Evolutionary conservation across 257 asterid species (phyloP).

Genomic region (Plantago ovata): DNA sequence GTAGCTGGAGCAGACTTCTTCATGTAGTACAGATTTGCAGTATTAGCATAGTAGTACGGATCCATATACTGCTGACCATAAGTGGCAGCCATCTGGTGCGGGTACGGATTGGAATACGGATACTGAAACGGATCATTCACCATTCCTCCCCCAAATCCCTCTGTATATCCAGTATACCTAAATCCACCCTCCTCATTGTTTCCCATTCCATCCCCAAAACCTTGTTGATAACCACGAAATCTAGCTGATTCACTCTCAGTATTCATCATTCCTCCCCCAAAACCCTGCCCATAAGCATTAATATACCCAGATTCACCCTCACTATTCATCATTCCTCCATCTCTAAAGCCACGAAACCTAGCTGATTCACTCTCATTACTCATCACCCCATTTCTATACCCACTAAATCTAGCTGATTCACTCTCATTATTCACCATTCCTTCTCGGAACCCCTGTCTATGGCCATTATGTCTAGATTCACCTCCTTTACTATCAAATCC

Average conservation of each 20-base stretch:
- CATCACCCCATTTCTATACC: slow-evolving; percentile 6
- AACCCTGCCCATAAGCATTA: slow-evolving; percentile 16
- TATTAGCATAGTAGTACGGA: slow-evolving; percentile 36
- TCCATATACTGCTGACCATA: slow-evolving; percentile 41
- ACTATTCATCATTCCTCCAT: slow-evolving; percentile 11
- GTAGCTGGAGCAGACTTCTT: slow-evolving; percentile 62
- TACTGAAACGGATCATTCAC: slow-evolving; percentile 24
- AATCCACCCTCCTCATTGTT: too few relatives aligned
- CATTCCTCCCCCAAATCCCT: slow-evolving; percentile 21
- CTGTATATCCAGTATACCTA: slow-evolving; percentile 4
- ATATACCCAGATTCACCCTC: slow-evolving; percentile 11
- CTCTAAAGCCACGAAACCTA: slow-evolving; percentile 13
- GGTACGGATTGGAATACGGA: slow-evolving; percentile 27
- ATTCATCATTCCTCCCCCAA: not conserved
- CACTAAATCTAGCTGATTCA: not conserved
- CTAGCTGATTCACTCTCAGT: not conserved
- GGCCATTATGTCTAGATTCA: slow-evolving; percentile 24
- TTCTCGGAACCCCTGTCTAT: slow-evolving; percentile 11
- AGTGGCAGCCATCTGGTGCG: slow-evolving; percentile 24
- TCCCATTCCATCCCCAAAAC: slow-evolving; percentile 15
- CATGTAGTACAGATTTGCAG: slow-evolving; percentile 64
- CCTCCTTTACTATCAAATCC: slow-evolving; percentile 18
- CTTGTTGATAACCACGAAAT: slow-evolving; percentile 8
- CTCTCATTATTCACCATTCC: slow-evolving; percentile 10
- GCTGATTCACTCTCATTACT: slow-evolving; percentile 8